Percentiles rank a stretch among this genome's conserved stretches.
Conservation (phyloP, 2,329 filamentous ascomycete genomes). For the Xenoacremonium recifei region DNA sequence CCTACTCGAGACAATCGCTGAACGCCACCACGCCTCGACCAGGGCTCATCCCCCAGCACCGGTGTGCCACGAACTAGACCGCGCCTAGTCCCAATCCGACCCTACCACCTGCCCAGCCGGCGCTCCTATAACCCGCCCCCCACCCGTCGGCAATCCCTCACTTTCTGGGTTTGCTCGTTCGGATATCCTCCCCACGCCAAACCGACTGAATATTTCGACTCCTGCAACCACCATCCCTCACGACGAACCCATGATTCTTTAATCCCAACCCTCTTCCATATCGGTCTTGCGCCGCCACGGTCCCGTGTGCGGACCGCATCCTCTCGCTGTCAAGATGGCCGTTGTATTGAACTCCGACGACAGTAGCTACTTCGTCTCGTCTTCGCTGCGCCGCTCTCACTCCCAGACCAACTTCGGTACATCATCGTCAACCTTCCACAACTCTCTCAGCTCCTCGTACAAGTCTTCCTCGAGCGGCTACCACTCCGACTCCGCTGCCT, state of each 20-base stretch:
- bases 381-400: constrained; percentile 56
- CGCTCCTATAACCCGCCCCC: constrained; percentile 26
- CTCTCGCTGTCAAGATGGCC: constrained; percentile 47
- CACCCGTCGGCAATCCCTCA: constrained; percentile 25
- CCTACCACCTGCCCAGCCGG: constrained; percentile 23
- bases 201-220: constrained; percentile 1
- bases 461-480: constrained; percentile 40
- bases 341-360: constrained; percentile 58
- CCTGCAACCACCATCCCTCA: constrained; percentile 8
- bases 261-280: constrained; percentile 13
- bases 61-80: constrained; percentile 18
- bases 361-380: constrained; percentile 53
- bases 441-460: constrained; percentile 49
- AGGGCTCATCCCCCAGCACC: constrained; percentile 13
- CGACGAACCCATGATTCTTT: constrained; percentile 26
- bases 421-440: constrained; percentile 40
- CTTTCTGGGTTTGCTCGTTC: no score
- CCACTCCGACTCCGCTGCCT: constrained; percentile 44
- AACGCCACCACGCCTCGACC: constrained; percentile 24
- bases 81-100: constrained; percentile 25
- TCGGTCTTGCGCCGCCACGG: constrained; percentile 22
- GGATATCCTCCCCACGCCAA: constrained; percentile 20
- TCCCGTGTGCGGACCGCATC: constrained; percentile 18
- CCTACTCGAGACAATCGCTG: constrained; percentile 12
- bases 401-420: constrained; percentile 57